Conservation (phyloP, 352 stramenopile genomes). For the Phytophthora kernoviae region DNA sequence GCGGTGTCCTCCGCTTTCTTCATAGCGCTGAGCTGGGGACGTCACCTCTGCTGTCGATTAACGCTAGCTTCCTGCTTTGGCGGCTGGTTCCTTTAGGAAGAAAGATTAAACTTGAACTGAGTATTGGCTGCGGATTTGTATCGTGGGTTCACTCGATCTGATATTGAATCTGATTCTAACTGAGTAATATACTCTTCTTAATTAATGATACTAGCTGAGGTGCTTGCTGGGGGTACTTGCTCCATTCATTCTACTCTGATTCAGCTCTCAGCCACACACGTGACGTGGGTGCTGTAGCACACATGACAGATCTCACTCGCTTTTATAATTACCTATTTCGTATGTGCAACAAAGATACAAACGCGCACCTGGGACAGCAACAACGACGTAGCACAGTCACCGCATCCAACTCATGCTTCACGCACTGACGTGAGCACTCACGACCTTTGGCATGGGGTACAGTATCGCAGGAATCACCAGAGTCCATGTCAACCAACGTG, state of each 20-base stretch:
- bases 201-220: too few species aligned
- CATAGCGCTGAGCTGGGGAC: too few species aligned
- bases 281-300: conserved; percentile 54
- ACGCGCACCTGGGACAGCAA: conserved; percentile 95
- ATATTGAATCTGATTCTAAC: too few species aligned
- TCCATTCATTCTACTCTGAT: conserved; percentile 21
- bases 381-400: conserved; percentile 97
- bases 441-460: conserved; percentile 97
- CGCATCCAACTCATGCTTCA: conserved; percentile 94
- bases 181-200: too few species aligned
- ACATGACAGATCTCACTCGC: conserved; percentile 82
- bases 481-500: conserved; percentile 95
- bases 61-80: too few species aligned
- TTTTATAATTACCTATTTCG: conserved; percentile 90
- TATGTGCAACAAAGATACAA: conserved; percentile 97
- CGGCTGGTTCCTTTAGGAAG: too few species aligned
- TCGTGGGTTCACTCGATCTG: too few species aligned
- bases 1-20: neutral
- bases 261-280: too few species aligned
- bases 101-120: too few species aligned
- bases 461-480: conserved; percentile 98
- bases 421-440: conserved; percentile 94
- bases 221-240: conserved; percentile 12
- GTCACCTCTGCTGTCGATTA: too few species aligned
- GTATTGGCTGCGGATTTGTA: too few species aligned